Evolutionary conservation across 768 basidiomycete species (phyloP).

Genomic region (Pisolithus albus): DNA sequence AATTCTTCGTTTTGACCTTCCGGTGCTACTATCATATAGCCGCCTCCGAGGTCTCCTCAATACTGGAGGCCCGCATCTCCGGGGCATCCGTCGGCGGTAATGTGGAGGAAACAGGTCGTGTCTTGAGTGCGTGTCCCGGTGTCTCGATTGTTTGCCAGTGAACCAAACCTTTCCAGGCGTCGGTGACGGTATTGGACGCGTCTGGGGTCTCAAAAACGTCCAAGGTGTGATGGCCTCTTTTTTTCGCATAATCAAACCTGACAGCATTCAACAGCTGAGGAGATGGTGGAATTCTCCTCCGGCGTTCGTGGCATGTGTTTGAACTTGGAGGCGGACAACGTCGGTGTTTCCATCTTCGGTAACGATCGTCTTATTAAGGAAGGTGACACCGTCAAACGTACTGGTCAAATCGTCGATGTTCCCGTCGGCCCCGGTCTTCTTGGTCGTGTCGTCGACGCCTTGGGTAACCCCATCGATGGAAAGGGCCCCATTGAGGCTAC

Average conservation of each 20-base stretch:
- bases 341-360: slow-evolving; percentile 99
- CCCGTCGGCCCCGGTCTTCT: slow-evolving; percentile 96
- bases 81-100: slow-evolving; percentile 87
- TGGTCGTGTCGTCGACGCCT: slow-evolving; percentile 98
- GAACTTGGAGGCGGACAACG: slow-evolving; percentile 99
- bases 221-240: slow-evolving; percentile 55
- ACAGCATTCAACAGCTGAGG: slow-evolving; percentile 61
- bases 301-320: slow-evolving; percentile 99
- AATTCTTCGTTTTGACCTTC: slow-evolving; percentile 6
- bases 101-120: slow-evolving; percentile 98
- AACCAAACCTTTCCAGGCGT: slow-evolving; percentile 53
- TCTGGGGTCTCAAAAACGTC: slow-evolving; percentile 98
- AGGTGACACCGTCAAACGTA: slow-evolving; percentile 99
- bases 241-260: neutral
- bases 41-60: slow-evolving; percentile 98
- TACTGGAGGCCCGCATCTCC: slow-evolving; percentile 97
- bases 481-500: slow-evolving; percentile 94
- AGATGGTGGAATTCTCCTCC: slow-evolving; percentile 99
- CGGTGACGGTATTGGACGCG: slow-evolving; percentile 99
- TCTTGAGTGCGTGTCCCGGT: slow-evolving; percentile 67
- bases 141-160: neutral
- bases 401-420: slow-evolving; percentile 99
- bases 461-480: slow-evolving; percentile 99
- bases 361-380: slow-evolving; percentile 98
- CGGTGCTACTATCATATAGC: slow-evolving; percentile 42